phyloP scores from a whole-genome alignment of 2,329 filamentous ascomycete species.

The Plenodomus lindquistii region DNA sequence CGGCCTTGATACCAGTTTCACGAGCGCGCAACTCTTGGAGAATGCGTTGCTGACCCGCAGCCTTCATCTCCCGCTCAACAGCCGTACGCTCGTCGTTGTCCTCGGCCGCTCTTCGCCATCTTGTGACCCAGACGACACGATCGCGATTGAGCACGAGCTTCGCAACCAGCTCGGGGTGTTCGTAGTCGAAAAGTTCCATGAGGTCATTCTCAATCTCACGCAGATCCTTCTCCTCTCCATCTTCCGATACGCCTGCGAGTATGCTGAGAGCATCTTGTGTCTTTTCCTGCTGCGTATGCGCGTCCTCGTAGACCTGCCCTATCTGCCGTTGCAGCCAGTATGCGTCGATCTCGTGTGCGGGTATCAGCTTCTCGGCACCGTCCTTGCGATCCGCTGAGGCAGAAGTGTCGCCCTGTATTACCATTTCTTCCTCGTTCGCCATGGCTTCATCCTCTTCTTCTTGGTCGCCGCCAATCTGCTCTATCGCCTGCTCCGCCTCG shows the following conservation, averaged over 20 bases:
- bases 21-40: slow-evolving; percentile 86
- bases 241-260: slow-evolving; percentile 73
- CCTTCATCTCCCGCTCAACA: slow-evolving; percentile 88
- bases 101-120: slow-evolving; percentile 79
- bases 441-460: slow-evolving; percentile 55
- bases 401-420: slow-evolving; percentile 71
- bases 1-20: slow-evolving; percentile 59
- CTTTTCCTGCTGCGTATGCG: slow-evolving; percentile 92
- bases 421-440: slow-evolving; percentile 72
- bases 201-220: slow-evolving; percentile 97
- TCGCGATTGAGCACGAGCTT: slow-evolving; percentile 90
- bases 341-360: slow-evolving; percentile 90
- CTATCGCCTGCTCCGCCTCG: slow-evolving; percentile 64
- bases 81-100: slow-evolving; percentile 71
- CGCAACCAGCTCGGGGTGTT: slow-evolving; percentile 89
- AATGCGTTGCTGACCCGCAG: slow-evolving; percentile 83
- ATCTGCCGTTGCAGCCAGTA: slow-evolving; percentile 97
- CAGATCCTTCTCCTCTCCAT: slow-evolving; percentile 80
- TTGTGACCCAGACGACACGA: slow-evolving; percentile 94
- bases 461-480: slow-evolving; percentile 57
- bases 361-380: slow-evolving; percentile 62
- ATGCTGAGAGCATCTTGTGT: slow-evolving; percentile 82
- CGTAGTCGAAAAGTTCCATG: slow-evolving; percentile 98
- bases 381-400: slow-evolving; percentile 45
- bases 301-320: slow-evolving; percentile 83